Evolutionary conservation across 805 yeast species (phyloP), one percentile per base, ranked within the genome.

Genomic region (Starmerella geochares): DNA sequence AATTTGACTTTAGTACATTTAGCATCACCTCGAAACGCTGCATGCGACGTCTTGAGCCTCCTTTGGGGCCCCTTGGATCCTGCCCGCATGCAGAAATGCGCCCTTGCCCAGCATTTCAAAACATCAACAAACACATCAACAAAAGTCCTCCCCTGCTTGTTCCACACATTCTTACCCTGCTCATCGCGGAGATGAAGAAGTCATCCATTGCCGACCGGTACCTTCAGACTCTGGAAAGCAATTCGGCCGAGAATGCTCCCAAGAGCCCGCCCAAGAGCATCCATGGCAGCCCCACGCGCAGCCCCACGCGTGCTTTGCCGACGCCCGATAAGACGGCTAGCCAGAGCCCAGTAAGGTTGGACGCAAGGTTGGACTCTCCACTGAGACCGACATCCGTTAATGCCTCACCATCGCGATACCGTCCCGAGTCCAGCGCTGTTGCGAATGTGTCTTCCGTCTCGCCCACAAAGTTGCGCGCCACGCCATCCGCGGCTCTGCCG

Each of bases 191-290:
- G 5, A 54, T 51, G 56, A 52, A 41, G 47, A 48, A 33, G 31
- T 28, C 53, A 5, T 48, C 58, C 9, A 51, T 58, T 38, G 57
- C 62, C 11, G 56, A 56, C 42, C 51, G 61, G 23, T 59, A 59
- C 31, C 43, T 59, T 41, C 63, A 53, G 36, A 59, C 61, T 2
- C 47, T 59, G 37, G 61, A 58, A 49, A 54, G 33, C 46, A 54
- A 58, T 39, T 48, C 49, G 14, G 4, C 42, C 14, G 51, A 55
- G 36, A 54, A 48, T 42, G 51, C 53, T 7, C 66, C 46, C 49
- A 65, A 9, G 58, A 61, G 38, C 52, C 59, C 48, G 33, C 62
- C 46, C 61, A 65, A 36, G 66, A 67, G 53, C 63, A 60, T 31
- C 44, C 62, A 35, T 27, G 44, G 16, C 8, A 40, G 44, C 11